Conservation (phyloP, 1,284 basidiomycete species). For the Apiotrichum montevideense region DNA sequence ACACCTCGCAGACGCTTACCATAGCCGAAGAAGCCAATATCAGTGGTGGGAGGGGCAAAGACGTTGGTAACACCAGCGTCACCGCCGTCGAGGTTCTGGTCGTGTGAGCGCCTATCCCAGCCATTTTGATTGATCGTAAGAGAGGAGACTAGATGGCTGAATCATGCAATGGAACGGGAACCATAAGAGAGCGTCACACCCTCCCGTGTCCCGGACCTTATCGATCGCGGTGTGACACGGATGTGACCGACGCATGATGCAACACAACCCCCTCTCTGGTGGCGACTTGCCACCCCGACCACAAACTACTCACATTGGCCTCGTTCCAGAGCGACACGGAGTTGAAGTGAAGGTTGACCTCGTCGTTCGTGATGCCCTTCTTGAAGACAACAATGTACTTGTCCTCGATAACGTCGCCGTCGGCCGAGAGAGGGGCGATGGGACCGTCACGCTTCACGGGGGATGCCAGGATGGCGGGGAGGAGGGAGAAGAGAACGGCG, state of each 20-base stretch:
- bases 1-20: conserved; percentile 24
- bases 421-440: conserved; percentile 43
- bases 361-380: conserved; percentile 55
- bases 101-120: not conserved
- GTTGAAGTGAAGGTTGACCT: conserved; percentile 63
- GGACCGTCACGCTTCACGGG: conserved; percentile 23
- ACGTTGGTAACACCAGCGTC: conserved; percentile 42
- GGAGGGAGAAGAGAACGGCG: conserved; percentile 29
- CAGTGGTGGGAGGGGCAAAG: conserved; percentile 27
- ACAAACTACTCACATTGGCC: conserved; percentile 49
- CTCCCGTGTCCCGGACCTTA: too few species aligned
- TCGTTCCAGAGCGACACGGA: conserved; percentile 30
- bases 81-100: conserved; percentile 27
- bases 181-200: too few species aligned
- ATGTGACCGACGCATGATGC: not conserved
- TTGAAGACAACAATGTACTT: conserved; percentile 87
- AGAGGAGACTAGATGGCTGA: not conserved
- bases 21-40: conserved; percentile 41
- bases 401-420: conserved; percentile 59
- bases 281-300: too few species aligned
- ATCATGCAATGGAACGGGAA: not conserved
- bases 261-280: not conserved
- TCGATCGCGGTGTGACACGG: not conserved
- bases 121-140: not conserved
- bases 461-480: conserved; percentile 38